Evolutionary conservation across 2,329 filamentous ascomycete genomes (phyloP), one percentile per base, ranked within the genome.

Genomic region (Alternaria triticina): DNA sequence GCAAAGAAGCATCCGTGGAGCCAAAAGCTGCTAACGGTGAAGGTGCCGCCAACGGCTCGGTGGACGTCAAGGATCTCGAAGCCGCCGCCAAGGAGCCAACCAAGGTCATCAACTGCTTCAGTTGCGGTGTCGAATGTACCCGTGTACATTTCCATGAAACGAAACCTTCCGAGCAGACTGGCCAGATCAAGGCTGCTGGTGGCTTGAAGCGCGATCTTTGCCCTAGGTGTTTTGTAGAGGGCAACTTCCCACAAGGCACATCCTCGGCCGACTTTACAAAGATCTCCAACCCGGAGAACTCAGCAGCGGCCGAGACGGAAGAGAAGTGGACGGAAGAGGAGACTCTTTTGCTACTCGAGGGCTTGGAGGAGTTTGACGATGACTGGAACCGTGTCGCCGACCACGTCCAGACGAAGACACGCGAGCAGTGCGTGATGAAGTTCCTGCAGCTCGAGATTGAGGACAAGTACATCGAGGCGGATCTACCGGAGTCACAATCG

Each of bases 361-460:
- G 89, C 9, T 84, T 99, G 52, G 96, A 99, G 82, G 88, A 91
- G 72, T 97, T 95, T 73, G 95, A 98, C 69, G 95, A 98, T 65
- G 93, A 98, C 81, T 99, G 96, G 96, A 91, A 92, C 61, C 89
- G 93, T 73, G 94, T 99, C 69, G 90, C 96, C 1, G 93, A 95
- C 67, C 92, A 97, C 75, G 96, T 99, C 46, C 92, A 92, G 52
- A 96, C 93, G 3, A 90, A 95, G 64, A 97, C 94, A 2, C 88
- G 93, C 57, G 96, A 99, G 80, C 95, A 99, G 82, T 99, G 96
- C 79, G 95, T 98, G 15, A 86, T 98, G 72, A 96, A 97, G 78
- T 99, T 99, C 83, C 81, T 99, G 68, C 94, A 97, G 77, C 86
- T 99, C 36, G 95, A 97, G 71, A 99, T 99, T 66, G 96, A 98